Evolutionary conservation across 2,329 filamentous ascomycete species (phyloP), one percentile per base, ranked within the genome.

Genomic region (Aspergillus pseudoviridinutans): DNA sequence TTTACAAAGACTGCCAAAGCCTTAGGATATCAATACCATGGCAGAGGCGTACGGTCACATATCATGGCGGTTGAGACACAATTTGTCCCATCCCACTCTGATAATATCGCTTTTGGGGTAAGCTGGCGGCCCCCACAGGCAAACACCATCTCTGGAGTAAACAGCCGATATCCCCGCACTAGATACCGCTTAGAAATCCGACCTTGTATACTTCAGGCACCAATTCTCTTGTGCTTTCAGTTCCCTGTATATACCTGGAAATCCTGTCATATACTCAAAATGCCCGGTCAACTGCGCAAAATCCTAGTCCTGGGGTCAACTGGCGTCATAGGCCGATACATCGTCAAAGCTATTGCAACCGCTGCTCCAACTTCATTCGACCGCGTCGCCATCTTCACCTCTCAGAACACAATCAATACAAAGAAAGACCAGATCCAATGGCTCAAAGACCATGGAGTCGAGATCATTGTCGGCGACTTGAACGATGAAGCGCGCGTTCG

Each of bases 361-460:
- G 73, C 73, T 7, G 78, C 79, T 53, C 60, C 69, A 1, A 72
- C 76, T 3, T 82, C 83, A 61, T 84, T 85, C 66, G 69, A 73
- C 54, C 78, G 76, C 49, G 73, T 87, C 49, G 80, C 75, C 5
- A 77, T 87, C 51, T 85, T 83, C 69, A 87, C 85, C 0, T 86
- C 84, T 5, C 64, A 75, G 9, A 73, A 72, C 50, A 84, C 82
- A 0, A 72, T 78, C n/a, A 67, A 78, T 50, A 76, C 72, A 9
- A 88, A 87, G 63, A 60, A 73, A 1, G 68, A 75, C 1, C 71
- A 79, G 32, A 75, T 88, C 10, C 76, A 80, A 32, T 67, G 71
- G 1, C 71, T 81, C 62, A 76, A 80, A 63, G 63, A 68, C 22
- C 68, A 75, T 57, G 80, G 81, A 2, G 78, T 85, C 7, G 76